These are phyloP conservation scores for Ophiostoma perfectum DNA, from an alignment of 2,329 filamentous ascomycete genomes.

Conservation along the genomic window DNA sequence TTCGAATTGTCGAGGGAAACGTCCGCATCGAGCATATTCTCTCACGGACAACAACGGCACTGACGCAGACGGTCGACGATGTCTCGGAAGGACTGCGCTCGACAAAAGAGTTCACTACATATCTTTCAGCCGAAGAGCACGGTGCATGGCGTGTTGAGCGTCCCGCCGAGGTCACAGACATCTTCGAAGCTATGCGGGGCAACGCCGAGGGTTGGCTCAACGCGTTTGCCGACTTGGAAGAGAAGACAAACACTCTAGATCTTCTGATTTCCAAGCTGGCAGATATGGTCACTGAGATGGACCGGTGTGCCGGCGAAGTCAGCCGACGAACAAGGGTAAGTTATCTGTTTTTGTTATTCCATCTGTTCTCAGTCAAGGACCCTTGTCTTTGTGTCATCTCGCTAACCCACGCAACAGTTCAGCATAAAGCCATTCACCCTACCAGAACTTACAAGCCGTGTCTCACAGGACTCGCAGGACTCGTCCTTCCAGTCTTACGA, in stretches of 20 bases:
- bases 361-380: not conserved
- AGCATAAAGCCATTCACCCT: slow-evolving; percentile 30
- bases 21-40: slow-evolving; percentile 87
- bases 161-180: slow-evolving; percentile 55
- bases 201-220: slow-evolving; percentile 88
- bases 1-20: slow-evolving; percentile 79
- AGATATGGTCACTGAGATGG: slow-evolving; percentile 77
- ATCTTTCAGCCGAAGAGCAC: slow-evolving; percentile 62
- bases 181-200: slow-evolving; percentile 84
- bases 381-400: slow-evolving; percentile 1
- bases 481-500: slow-evolving; percentile 21
- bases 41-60: slow-evolving; percentile 66
- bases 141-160: slow-evolving; percentile 58
- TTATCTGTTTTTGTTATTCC: not conserved
- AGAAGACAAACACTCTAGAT: slow-evolving; percentile 65
- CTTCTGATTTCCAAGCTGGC: slow-evolving; percentile 65
- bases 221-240: slow-evolving; percentile 70
- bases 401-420: slow-evolving; percentile 26
- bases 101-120: slow-evolving; percentile 69
- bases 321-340: slow-evolving; percentile 72
- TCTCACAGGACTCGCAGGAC: slow-evolving; percentile 22
- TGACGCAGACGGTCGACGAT: slow-evolving; percentile 74
- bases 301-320: slow-evolving; percentile 75
- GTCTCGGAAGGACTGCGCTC: slow-evolving; percentile 71
- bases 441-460: slow-evolving; percentile 19